These are phyloP conservation scores for Globisporangium uncinulatum DNA, from an alignment of 352 stramenopile genomes.

Conservation along the genomic window DNA sequence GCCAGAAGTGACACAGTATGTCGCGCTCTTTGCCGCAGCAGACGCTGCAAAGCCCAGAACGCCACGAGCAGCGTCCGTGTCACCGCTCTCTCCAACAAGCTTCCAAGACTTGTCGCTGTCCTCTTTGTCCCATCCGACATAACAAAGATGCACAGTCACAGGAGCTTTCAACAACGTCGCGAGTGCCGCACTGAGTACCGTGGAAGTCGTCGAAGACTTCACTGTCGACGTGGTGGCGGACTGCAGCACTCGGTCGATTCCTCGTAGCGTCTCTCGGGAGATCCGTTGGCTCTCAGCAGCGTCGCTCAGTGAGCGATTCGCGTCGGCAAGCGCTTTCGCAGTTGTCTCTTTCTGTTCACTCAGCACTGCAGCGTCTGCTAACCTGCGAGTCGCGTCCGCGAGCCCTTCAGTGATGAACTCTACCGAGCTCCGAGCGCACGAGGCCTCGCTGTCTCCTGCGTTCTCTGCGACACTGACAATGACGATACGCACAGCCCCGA, in stretches of 20 bases:
- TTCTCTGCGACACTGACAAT: constrained; percentile 1
- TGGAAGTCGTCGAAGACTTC: neutral
- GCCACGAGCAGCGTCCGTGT: neutral
- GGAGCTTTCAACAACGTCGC: neutral
- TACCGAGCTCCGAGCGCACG: neutral
- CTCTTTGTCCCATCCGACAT: neutral
- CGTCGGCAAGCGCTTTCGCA: neutral
- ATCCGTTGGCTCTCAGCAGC: neutral
- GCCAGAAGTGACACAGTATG: neutral
- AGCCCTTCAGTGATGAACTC: neutral
- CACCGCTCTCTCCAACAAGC: neutral
- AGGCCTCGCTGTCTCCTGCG: neutral
- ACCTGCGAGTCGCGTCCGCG: neutral
- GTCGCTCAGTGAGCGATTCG: neutral
- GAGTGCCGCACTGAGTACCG: neutral
- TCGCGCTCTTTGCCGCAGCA: neutral
- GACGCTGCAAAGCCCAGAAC: neutral
- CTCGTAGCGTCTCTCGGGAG: neutral
- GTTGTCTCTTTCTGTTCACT: neutral
- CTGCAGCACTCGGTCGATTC: neutral
- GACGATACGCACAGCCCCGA: neutral
- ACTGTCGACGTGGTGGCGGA: neutral
- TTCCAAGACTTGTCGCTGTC: neutral
- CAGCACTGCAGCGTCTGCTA: neutral
- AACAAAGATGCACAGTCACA: neutral